Conservation (phyloP, 139 green algal genomes). For the Coelastrella sp. region DNA sequence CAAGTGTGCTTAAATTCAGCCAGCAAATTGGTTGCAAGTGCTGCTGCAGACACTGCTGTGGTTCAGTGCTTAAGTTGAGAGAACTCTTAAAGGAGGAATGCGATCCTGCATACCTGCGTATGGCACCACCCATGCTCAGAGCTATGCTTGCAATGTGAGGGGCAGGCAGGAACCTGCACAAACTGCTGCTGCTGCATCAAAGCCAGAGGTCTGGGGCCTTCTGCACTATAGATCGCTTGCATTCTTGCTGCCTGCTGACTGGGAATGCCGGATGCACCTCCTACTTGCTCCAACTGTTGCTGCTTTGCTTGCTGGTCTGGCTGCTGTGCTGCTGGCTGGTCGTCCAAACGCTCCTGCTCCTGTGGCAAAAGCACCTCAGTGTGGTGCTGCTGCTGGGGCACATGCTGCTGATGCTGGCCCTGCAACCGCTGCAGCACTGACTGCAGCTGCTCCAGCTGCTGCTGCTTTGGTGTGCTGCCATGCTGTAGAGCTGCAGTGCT, state of each 20-base stretch:
- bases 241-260: not conserved
- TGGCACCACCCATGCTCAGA: constrained; percentile 41
- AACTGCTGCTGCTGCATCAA: constrained; percentile 26
- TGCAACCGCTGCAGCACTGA: constrained; percentile 17
- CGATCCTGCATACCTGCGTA: constrained; percentile 4
- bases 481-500: constrained; percentile 1
- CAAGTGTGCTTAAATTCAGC: too few relatives aligned
- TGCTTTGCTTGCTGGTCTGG: not conserved
- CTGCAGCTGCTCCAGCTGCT: constrained; percentile 23
- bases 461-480: constrained; percentile 1
- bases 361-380: not conserved
- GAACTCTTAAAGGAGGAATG: too few relatives aligned
- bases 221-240: too few relatives aligned
- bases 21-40: not conserved
- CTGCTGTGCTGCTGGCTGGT: not conserved
- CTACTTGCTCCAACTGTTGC: not conserved
- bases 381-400: not conserved
- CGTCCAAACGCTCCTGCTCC: not conserved
- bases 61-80: too few relatives aligned
- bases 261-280: not conserved
- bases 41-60: not conserved
- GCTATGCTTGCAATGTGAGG: constrained; percentile 5
- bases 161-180: constrained; percentile 23
- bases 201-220: too few relatives aligned
- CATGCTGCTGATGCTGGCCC: constrained; percentile 5